Conservation (phyloP, 352 stramenopile genomes). For the Phytophthora palmivora region DNA sequence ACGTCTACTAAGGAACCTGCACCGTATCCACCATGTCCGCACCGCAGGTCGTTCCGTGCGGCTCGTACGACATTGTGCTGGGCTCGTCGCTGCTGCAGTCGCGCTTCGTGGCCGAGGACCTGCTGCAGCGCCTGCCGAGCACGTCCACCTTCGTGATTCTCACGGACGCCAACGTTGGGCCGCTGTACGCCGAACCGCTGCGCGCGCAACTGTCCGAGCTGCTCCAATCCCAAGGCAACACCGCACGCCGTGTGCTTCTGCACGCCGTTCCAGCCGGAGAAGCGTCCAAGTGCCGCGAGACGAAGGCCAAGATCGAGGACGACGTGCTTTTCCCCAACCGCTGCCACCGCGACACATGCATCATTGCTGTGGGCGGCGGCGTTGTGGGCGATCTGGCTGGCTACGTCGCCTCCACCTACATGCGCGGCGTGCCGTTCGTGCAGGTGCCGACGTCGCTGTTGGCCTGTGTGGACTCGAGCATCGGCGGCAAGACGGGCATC, state of each 20-base stretch:
- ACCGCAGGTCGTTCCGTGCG: conserved; percentile 69
- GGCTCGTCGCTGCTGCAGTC: conserved; percentile 71
- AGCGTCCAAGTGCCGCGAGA: conserved; percentile 78
- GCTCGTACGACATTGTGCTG: conserved; percentile 84
- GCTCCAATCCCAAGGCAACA: conserved; percentile 32
- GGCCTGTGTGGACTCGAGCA: conserved; percentile 98
- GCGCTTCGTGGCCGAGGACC: conserved; percentile 68
- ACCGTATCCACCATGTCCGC: conserved; percentile 11
- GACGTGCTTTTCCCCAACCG: conserved; percentile 82
- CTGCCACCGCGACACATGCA: conserved; percentile 84
- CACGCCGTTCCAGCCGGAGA: conserved; percentile 74
- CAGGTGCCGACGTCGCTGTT: conserved; percentile 98
- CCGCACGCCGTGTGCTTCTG: conserved; percentile 64
- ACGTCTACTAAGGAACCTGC: too few relatives aligned
- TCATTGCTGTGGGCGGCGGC: conserved; percentile 94
- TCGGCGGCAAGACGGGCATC: conserved; percentile 98
- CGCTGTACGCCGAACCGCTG: conserved; percentile 77
- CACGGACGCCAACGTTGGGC: conserved; percentile 78
- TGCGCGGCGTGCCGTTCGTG: conserved; percentile 90
- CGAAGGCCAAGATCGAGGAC: conserved; percentile 85
- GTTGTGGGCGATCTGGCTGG: conserved; percentile 98
- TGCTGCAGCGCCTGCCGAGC: conserved; percentile 55
- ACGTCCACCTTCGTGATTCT: conserved; percentile 87
- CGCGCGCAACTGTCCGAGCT: conserved; percentile 52
- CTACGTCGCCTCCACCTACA: conserved; percentile 98